A percentile compares a stretch with the other conserved stretches of the same genome.
Evolutionary conservation across 768 basidiomycete species (phyloP).

Genomic region (Russula griseocarnosa): DNA sequence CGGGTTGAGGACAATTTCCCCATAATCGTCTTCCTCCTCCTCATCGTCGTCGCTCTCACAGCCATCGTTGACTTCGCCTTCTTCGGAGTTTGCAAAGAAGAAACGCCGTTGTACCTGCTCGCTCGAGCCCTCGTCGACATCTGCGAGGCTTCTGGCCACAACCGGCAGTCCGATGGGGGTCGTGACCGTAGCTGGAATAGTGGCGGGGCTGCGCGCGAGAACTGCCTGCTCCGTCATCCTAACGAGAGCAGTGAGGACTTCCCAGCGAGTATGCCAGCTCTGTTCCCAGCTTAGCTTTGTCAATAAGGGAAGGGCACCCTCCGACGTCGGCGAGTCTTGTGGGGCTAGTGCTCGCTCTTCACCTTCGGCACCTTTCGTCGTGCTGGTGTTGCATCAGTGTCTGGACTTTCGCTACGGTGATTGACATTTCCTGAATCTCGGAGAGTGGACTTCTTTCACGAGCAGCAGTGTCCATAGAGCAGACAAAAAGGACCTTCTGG

Average conservation of each 20-base stretch:
- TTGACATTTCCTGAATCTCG: not conserved
- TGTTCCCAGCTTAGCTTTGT: conserved; percentile 21
- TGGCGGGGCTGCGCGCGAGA: not conserved
- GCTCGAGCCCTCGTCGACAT: not conserved
- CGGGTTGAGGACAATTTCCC: conserved; percentile 26
- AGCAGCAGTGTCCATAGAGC: conserved; percentile 42
- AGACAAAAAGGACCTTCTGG: conserved; percentile 60
- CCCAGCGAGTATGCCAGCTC: conserved; percentile 29
- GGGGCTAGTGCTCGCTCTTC: not conserved
- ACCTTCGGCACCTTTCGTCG: not conserved
- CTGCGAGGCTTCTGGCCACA: conserved; percentile 17
- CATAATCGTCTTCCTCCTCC: conserved; percentile 28
- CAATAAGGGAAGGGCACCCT: not conserved
- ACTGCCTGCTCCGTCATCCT: conserved; percentile 19
- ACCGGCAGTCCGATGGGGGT: conserved; percentile 24
- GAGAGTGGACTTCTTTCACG: not conserved
- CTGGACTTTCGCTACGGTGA: not conserved
- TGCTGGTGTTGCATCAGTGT: not conserved
- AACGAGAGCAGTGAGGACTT: conserved; percentile 28
- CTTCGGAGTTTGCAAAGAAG: conserved; percentile 15
- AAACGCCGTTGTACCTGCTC: conserved; percentile 2
- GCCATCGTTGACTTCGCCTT: conserved; percentile 4
- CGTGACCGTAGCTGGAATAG: conserved; percentile 15
- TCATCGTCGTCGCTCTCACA: conserved; percentile 22
- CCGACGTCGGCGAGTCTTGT: not conserved